phyloP scores from a whole-genome alignment of 2,329 filamentous ascomycete genomes.

The Sporothrix dimorphospora region DNA sequence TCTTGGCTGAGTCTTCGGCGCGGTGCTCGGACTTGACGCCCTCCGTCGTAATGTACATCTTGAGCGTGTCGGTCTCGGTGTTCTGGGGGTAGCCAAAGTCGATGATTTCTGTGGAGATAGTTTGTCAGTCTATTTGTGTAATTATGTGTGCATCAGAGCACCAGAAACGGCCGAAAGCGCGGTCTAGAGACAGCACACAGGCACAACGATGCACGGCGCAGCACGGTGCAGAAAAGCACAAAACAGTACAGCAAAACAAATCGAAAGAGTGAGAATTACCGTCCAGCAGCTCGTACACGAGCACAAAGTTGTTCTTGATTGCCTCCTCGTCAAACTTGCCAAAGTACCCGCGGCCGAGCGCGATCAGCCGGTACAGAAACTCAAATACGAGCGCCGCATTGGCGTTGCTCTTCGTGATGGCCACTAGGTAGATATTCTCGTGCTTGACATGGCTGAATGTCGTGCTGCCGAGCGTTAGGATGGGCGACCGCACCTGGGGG shows the following conservation, averaged over 20 bases:
- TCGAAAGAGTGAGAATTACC: conserved; percentile 56
- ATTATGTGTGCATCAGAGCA: not conserved
- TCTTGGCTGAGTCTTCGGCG: conserved; percentile 92
- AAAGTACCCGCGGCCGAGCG: conserved; percentile 93
- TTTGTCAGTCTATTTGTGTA: not conserved
- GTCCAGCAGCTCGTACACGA: conserved; percentile 96
- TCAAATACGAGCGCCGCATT: conserved; percentile 98
- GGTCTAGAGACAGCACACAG: not conserved
- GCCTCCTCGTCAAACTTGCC: conserved; percentile 99
- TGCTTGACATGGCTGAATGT: conserved; percentile 99
- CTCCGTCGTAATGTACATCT: conserved; percentile 99
- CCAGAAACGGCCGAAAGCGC: not conserved
- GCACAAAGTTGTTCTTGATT: conserved; percentile 99
- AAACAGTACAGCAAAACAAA: not conserved
- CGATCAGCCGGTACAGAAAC: conserved; percentile 90
- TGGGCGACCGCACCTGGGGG: conserved; percentile 93
- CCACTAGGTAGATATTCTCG: conserved; percentile 98
- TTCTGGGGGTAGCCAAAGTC: conserved; percentile 99
- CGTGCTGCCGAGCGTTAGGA: conserved; percentile 93
- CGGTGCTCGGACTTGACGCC: conserved; percentile 89
- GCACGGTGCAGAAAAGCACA: not conserved
- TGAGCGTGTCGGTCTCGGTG: conserved; percentile 96
- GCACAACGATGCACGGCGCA: not conserved
- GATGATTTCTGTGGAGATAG: conserved; percentile 74
- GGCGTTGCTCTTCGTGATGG: conserved; percentile 97